These are phyloP conservation scores for Syncephalastrum racemosum DNA, from an alignment of 371 early-diverging fungal genomes.

Conservation along the genomic window DNA sequence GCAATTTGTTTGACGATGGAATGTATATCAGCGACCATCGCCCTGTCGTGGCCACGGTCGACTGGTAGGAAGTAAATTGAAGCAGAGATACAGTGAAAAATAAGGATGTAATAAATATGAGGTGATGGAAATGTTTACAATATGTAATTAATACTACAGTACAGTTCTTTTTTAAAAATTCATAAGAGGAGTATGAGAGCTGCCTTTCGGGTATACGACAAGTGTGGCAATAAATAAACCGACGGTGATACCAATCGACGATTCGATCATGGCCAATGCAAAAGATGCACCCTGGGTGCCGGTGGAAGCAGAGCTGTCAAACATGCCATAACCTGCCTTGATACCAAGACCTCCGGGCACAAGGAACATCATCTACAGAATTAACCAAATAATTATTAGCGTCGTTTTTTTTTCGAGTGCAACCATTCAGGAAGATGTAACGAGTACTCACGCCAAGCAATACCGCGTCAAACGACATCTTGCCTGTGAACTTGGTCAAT, in stretches of 20 bases:
- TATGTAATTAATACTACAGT: not conserved
- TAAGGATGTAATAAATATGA: slow-evolving; percentile 3
- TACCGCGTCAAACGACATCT: slow-evolving; percentile 58
- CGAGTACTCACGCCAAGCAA: slow-evolving; percentile 44
- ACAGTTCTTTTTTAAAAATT: slow-evolving; percentile 37
- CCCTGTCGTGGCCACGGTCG: slow-evolving; percentile 43
- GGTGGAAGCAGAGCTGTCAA: slow-evolving; percentile 33
- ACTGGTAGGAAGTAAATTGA: slow-evolving; percentile 21
- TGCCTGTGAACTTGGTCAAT: slow-evolving; percentile 50
- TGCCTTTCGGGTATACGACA: slow-evolving; percentile 59
- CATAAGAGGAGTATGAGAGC: slow-evolving; percentile 58
- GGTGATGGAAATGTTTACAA: slow-evolving; percentile 6
- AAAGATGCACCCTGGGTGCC: slow-evolving; percentile 40
- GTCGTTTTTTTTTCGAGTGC: not conserved
- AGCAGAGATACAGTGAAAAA: not conserved
- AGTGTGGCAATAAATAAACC: slow-evolving; percentile 59
- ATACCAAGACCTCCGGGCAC: slow-evolving; percentile 61
- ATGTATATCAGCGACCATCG: slow-evolving; percentile 52
- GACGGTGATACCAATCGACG: slow-evolving; percentile 48
- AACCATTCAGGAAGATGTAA: slow-evolving; percentile 1
- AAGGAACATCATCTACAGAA: slow-evolving; percentile 37
- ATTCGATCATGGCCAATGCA: slow-evolving; percentile 50
- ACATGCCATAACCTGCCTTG: slow-evolving; percentile 50
- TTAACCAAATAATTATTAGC: not conserved
- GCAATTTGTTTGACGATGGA: slow-evolving; percentile 44